Percentiles rank a stretch among this genome's conserved stretches.
Evolutionary conservation across 352 stramenopile species (phyloP).

Genomic region (Globisporangium sylvaticum): DNA sequence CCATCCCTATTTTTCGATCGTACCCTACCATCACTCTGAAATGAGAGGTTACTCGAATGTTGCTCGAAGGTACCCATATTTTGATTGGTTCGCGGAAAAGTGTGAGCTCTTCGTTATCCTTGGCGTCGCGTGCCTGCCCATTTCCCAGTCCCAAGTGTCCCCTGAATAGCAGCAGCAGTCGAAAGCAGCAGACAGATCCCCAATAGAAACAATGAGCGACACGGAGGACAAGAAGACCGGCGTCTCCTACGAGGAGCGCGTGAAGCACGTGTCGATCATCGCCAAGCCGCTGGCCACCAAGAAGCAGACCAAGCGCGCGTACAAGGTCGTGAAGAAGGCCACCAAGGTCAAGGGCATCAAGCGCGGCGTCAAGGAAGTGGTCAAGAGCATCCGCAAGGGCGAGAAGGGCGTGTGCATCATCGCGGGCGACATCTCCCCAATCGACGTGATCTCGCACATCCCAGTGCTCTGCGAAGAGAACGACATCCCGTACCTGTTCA

Average conservation of each 20-base stretch:
- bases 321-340: conserved; percentile 95
- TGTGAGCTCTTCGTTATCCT: conserved; percentile 4
- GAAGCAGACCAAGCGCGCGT: conserved; percentile 93
- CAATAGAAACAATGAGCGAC: conserved; percentile 50
- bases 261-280: conserved; percentile 90
- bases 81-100: conserved; percentile 14
- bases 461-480: conserved; percentile 98
- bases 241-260: conserved; percentile 75
- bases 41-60: not conserved
- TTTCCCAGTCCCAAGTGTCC: conserved; percentile 8
- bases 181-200: not conserved
- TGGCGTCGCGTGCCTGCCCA: not conserved
- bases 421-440: conserved; percentile 99
- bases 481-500: conserved; percentile 98
- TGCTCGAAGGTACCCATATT: conserved; percentile 13
- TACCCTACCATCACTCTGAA: not conserved
- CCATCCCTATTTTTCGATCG: not conserved
- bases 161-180: conserved; percentile 2
- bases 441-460: conserved; percentile 99
- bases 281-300: conserved; percentile 96
- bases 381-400: conserved; percentile 97
- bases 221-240: conserved; percentile 57
- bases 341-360: conserved; percentile 96
- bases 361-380: conserved; percentile 99
- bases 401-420: conserved; percentile 98